phyloP scores from a whole-genome alignment of 2,329 filamentous ascomycete genomes.

The Fusarium buharicum region DNA sequence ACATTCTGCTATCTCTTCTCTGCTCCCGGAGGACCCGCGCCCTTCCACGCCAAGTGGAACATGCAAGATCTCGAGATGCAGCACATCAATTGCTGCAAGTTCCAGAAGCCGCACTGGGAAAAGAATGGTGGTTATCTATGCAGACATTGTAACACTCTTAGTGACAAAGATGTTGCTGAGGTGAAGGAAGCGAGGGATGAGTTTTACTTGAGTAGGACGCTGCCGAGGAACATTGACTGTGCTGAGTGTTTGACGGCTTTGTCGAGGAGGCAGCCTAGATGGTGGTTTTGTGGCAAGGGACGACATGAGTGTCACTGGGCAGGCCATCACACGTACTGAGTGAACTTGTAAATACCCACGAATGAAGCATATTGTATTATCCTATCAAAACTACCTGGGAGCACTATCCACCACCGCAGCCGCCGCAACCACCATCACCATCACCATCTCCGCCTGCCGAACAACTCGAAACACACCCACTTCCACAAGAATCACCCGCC shows the following conservation, averaged over 20 bases:
- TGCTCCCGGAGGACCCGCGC: neutral
- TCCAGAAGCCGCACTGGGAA: neutral
- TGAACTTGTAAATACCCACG: neutral
- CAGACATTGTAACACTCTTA: neutral
- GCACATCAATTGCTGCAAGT: slow-evolving; percentile 4
- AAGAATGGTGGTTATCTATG: neutral
- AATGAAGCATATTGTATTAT: neutral
- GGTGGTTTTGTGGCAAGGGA: slow-evolving; percentile 27
- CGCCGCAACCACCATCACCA: slow-evolving; percentile 32
- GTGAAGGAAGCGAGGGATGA: slow-evolving; percentile 17
- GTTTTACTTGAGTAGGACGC: neutral
- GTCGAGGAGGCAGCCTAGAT: neutral
- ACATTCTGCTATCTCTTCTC: slow-evolving; percentile 7
- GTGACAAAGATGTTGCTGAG: rapidly evolving
- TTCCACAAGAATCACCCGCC: slow-evolving; percentile 39
- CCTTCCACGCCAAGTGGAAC: slow-evolving; percentile 23
- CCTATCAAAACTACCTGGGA: neutral
- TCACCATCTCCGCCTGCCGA: slow-evolving; percentile 14
- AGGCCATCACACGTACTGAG: slow-evolving; percentile 11
- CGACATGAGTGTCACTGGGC: slow-evolving; percentile 30
- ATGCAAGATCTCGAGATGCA: slow-evolving; percentile 25
- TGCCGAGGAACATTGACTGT: slow-evolving; percentile 16
- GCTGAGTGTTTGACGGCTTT: slow-evolving; percentile 9
- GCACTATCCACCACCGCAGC: slow-evolving; percentile 23
- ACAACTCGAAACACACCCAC: slow-evolving; percentile 35